Percentiles rank a stretch among this genome's conserved stretches.
Conservation (phyloP, 176 grass and related monocot species). For the Urochloa ruziziensis region DNA sequence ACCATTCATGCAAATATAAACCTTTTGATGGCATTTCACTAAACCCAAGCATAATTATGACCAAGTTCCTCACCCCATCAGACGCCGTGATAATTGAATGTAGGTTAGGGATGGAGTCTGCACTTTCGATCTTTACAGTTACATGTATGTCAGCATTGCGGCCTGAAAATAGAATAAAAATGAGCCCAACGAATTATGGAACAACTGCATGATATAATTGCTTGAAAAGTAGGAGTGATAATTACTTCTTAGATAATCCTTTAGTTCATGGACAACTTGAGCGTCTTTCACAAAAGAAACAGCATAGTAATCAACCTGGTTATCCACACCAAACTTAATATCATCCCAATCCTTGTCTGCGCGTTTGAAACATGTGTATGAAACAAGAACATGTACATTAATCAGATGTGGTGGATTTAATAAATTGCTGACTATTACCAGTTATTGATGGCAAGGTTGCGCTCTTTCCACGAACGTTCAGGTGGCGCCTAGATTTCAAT, state of each 20-base stretch:
- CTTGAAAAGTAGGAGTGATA: conserved; percentile 16
- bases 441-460: conserved; percentile 98
- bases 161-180: conserved; percentile 54
- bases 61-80: conserved; percentile 75
- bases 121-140: conserved; percentile 99
- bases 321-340: conserved; percentile 98
- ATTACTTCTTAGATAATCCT: conserved; percentile 95
- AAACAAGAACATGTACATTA: conserved; percentile 1
- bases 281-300: conserved; percentile 99
- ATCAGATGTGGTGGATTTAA: background rate
- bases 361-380: conserved; percentile 32
- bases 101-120: conserved; percentile 95
- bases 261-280: conserved; percentile 94
- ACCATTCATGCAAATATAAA: conserved; percentile 7
- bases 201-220: background rate
- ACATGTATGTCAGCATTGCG: conserved; percentile 88
- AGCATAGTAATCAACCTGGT: conserved; percentile 97
- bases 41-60: conserved; percentile 10
- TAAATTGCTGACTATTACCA: conserved; percentile 44
- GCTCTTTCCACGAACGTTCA: conserved; percentile 98
- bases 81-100: conserved; percentile 96
- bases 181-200: conserved; percentile 16
- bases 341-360: conserved; percentile 99
- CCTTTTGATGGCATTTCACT: background rate
- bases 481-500: conserved; percentile 91